These are phyloP conservation scores for Silene vulgaris DNA, from an alignment of 179 eudicot species.

Conservation along the genomic window DNA sequence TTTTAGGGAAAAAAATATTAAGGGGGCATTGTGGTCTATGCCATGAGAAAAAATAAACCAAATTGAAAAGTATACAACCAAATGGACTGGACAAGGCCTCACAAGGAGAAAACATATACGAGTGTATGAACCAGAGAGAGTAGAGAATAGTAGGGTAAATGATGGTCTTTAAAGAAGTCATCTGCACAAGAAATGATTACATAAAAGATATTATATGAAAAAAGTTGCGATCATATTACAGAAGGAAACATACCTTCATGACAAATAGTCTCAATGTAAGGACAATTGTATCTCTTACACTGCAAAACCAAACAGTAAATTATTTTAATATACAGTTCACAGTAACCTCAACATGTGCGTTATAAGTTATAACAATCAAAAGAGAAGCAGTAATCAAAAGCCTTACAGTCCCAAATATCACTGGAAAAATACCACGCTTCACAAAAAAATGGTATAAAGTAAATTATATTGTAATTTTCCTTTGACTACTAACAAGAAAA, in stretches of 20 bases:
- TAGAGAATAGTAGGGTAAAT: neutral
- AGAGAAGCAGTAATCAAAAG: neutral
- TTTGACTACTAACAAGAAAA: neutral
- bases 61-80: neutral
- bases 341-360: neutral
- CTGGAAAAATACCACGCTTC: neutral
- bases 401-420: slow-evolving; percentile 2
- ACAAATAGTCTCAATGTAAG: slow-evolving; percentile 70
- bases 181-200: neutral
- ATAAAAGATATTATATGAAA: neutral
- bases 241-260: slow-evolving; percentile 47
- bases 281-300: slow-evolving; percentile 78
- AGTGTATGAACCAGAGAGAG: neutral
- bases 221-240: neutral
- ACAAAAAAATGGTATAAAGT: neutral
- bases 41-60: neutral
- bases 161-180: neutral
- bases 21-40: no score
- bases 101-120: neutral
- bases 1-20: no score
- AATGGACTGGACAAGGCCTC: neutral
- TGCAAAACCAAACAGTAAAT: slow-evolving; percentile 41
- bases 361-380: neutral
- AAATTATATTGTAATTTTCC: neutral
- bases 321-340: slow-evolving; percentile 7